Evolutionary conservation across 768 basidiomycete genomes (phyloP), one percentile per base, ranked within the genome.

Genomic region (Leucogyrophana mollusca): DNA sequence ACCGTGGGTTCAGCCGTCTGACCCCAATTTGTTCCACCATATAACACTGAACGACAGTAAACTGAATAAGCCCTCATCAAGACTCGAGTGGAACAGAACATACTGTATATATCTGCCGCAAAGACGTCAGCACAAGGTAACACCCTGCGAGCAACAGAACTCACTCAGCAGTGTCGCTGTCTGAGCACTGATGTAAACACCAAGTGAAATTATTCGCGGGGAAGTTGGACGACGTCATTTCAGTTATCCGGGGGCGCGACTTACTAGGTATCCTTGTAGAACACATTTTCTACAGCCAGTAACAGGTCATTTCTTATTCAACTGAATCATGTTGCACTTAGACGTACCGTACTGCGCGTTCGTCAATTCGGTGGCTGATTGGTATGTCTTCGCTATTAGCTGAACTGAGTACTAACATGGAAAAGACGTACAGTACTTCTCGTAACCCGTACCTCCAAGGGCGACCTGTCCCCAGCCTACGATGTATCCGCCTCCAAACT

Each of bases 21-120:
- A 0, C 79, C 79, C 77, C 76, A 80, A 40, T 80, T 79, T 1
- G 79, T 81, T 23, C 80, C 80, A 5, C 79, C 79, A 51, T 72
- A 79, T 7, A 76, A 56, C 79, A 81, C 75, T 74, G 34, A 1
- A 23, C 30, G 13, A 13, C 8, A 17, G n/a, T 36, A 9, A 35
- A 37, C 34, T n/a, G 7, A 4, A 21, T n/a, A n/a, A n/a, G n/a
- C n/a, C n/a, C n/a, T n/a, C n/a, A n/a, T n/a, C n/a, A n/a, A n/a
- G n/a, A n/a, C n/a, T n/a, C n/a, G n/a, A n/a, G n/a, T n/a, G n/a
- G n/a, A 5, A 16, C 35, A 40, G 14, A 18, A 46, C 69, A 21
- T 40, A 74, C 76, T 77, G 55, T 78, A 78, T 14, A 78, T 65
- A 50, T 66, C 76, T 77, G 42, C 4, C 11, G 8, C 8, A 43